Percentiles rank a stretch among this genome's conserved stretches.
Evolutionary conservation across 768 basidiomycete genomes (phyloP).

Genomic region (Termitomyces eurrhizus): DNA sequence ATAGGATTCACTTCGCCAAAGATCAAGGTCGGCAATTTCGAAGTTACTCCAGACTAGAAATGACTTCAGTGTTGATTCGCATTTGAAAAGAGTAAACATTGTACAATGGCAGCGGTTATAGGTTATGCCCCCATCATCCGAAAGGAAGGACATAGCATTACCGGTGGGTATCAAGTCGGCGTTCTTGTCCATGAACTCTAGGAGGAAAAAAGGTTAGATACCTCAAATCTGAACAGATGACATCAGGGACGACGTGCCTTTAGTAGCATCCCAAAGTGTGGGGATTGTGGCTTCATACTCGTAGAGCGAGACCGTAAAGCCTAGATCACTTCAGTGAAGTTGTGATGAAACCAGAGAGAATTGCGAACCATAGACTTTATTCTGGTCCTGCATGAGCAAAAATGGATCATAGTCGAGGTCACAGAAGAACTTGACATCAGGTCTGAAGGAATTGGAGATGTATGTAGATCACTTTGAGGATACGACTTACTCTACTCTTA

Average conservation of each 20-base stretch:
- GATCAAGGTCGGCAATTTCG: conserved; percentile 81
- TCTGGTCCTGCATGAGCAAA: conserved; percentile 78
- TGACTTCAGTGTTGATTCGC: conserved; percentile 3
- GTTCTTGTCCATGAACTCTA: conserved; percentile 71
- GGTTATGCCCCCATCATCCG: conserved; percentile 67
- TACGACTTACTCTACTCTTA: conserved; percentile 42
- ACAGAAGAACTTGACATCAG: conserved; percentile 85
- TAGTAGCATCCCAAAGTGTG: conserved; percentile 78
- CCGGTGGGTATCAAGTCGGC: conserved; percentile 57
- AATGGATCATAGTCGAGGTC: conserved; percentile 88
- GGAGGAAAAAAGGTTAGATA: not conserved
- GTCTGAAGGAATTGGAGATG: conserved; percentile 37
- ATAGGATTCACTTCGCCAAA: conserved; percentile 85
- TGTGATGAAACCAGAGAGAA: not conserved
- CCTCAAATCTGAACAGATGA: too few relatives aligned
- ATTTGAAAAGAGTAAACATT: conserved; percentile 14
- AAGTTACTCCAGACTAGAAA: conserved; percentile 87
- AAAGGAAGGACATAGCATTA: conserved; percentile 80
- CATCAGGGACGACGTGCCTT: conserved; percentile 36
- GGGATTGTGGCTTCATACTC: conserved; percentile 87
- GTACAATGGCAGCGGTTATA: conserved; percentile 78
- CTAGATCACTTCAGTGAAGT: conserved; percentile 27
- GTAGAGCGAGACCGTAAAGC: conserved; percentile 78
- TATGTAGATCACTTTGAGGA: not conserved
- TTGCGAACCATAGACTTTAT: conserved; percentile 74